phyloP scores from a whole-genome alignment of 192 early-diverging fungal genomes.

The Linnemannia elongata region DNA sequence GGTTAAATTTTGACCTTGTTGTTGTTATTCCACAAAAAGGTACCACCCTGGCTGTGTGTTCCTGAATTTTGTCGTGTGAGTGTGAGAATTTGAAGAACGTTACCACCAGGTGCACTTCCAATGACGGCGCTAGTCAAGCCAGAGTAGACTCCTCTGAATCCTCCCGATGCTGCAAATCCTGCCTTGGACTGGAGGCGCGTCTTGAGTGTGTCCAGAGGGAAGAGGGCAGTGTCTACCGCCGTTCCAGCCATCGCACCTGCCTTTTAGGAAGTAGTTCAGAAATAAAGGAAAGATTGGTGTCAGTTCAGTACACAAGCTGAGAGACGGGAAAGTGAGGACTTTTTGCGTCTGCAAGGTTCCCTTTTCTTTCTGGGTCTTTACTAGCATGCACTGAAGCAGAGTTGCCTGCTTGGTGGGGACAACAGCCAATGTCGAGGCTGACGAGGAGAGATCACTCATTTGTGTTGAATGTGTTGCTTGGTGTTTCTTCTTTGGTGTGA shows the following conservation, averaged over 20 bases:
- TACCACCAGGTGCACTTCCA: constrained; percentile 92
- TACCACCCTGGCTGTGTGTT: background rate
- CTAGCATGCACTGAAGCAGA: constrained; percentile 48
- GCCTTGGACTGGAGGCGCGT: constrained; percentile 90
- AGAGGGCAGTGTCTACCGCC: constrained; percentile 93
- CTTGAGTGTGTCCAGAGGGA: constrained; percentile 98
- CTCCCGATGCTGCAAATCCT: constrained; percentile 88
- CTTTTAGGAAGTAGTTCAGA: constrained; percentile 21
- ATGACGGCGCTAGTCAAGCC: constrained; percentile 92
- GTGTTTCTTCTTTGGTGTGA: background rate
- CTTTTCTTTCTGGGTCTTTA: background rate
- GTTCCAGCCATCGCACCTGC: constrained; percentile 94
- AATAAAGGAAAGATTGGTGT: background rate
- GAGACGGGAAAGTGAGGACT: background rate
- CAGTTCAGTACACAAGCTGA: background rate
- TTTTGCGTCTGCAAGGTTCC: background rate
- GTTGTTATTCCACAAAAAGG: background rate
- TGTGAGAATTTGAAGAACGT: background rate
- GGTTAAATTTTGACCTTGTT: background rate
- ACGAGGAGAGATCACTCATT: constrained; percentile 49
- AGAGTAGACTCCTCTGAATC: constrained; percentile 91
- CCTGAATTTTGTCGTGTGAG: background rate
- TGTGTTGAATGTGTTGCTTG: background rate
- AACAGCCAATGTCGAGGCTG: constrained; percentile 34
- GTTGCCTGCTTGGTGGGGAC: constrained; percentile 36